Base-by-base conservation (phyloP, 192 early-diverging fungal species). In the Lunasporangiospora selenospora region DNA sequence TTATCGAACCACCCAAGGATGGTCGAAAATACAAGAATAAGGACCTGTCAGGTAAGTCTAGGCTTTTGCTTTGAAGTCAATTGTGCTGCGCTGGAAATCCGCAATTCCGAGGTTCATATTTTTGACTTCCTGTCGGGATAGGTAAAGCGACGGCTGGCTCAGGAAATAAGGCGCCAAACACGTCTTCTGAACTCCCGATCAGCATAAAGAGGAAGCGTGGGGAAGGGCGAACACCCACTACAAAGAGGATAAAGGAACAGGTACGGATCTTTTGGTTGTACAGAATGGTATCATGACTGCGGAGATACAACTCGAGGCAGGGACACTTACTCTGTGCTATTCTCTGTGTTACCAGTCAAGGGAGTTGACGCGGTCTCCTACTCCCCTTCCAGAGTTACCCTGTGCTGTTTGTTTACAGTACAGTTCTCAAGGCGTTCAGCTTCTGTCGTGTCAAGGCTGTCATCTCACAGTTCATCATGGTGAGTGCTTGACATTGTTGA, bases 401-500 rank as follows among this genome's bases (percentile, higher is more conserved):
- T 85, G 83, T 37, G 56, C 63, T 23, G 76, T 86, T 11, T 86
- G 84, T 42, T 21, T 34, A 18, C 40, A 57, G 18, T 18, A 65
- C 9, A 26, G 60, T 21, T 31, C 49, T 5, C 62, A 55, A 18
- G 23, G 58, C 13, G 55, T 75, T 19, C 63, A 64, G 27, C 33
- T 87, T 10, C 42, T 80, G 43, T 64, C 42, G 11, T 87, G 83
- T 47, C 50, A 58, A 16, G 67, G 53, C 4, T 87, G 83, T 49
- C 65, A 61, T 9, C 58, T 87, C 36, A 44, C 73, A 38, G 83
- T 84, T 26, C 84, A 85, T 63, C 58, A 49, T 18, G 82, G 82
- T 83, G 76, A 18, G 42, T 27, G n/a, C 23, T 16, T 13, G 32
- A 0, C 3, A 53, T 27, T 21, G n/a, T 16, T 13, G 12, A 16